Evolutionary conservation across 352 stramenopile species (phyloP), one percentile per base, ranked within the genome.

Genomic region (Phytophthora hybrid): DNA sequence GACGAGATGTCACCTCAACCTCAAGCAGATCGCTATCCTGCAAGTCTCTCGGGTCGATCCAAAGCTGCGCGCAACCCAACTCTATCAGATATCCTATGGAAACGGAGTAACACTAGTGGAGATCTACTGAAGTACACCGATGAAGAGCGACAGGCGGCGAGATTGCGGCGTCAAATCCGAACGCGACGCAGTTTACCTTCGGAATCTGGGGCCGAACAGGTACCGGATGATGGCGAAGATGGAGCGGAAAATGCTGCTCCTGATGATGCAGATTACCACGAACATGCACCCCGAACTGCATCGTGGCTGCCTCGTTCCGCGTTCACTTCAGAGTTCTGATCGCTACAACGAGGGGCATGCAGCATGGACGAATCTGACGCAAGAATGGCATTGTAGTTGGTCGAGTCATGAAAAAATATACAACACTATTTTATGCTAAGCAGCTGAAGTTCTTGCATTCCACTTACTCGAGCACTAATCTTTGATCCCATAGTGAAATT

Each of bases 1-100:
- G 18, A 51, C 44, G 44, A 41, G 34, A 7, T 41, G 11, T 41
- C 34, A 1, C 2, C 34, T 1, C 8, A 23, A 21, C 3, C 18
- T 18, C 44, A 51, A 23, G 18, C 18, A 13, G 54, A 64, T 18
- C 58, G 58, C 1, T 55, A 54, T 56, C 52, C 52, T 32, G 3
- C 8, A 9, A 69, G 54, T 16, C 39, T 62, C 8, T 69, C 62
- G 3, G 31, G 39, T 52, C 63, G 63, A 2, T 63, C 53, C 5
- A 55, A 37, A 59, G 53, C 53, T 16, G 52, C 34, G 13, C 37
- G 39, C 1, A 56, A 49, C 53, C 41, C 16, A 57, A 69, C 53
- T 18, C 49, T 69, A n/a, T 31, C 53, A 1, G 53, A 69, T 37
- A 56, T 63, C 3, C n/a, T 69, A 13, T 69, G 39, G 63, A 69